Evolutionary conservation across 106 monocot species (phyloP), one percentile per base, ranked within the genome.

Genomic region (Posidonia australis): DNA sequence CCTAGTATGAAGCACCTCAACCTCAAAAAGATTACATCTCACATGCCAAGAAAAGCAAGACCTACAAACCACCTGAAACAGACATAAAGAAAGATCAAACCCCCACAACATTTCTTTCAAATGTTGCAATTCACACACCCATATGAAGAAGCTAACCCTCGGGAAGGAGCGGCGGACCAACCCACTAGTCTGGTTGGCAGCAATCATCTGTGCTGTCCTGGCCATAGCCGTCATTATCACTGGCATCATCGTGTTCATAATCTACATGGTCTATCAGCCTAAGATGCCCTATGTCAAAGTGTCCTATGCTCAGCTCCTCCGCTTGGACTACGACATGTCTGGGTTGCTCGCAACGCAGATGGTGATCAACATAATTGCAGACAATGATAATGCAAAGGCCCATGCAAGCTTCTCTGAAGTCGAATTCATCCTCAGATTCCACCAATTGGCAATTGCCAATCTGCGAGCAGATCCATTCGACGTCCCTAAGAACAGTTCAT

Each of bases 261-360:
- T 93, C 70, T 89, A 84, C 77, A 41, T 82, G 53, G 75, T 80
- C 65, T 82, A 84, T 75, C 79, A 80, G 56, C 94, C 94, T 23
- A 79, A 64, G 68, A 51, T 77, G 44, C 89, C 94, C 16, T 81
- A 70, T 81, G 22, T 94, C 28, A 44, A 48, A 10, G 67, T 89
- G 18, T 22, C 69, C 0, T 21, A 27, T 20, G 84, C 89, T 17
- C 73, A 65, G 46, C 76, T 94, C n/a, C 47, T 74, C 71, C 60
- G 18, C 13, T 78, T 94, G 0, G 56, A 62, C 36, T 90, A 90
- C 51, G 89, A 90, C 74, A 83, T 80, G 49, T 46, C 36, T 0
- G 89, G 94, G 29, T 46, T 62, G 13, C 82, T 90, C 16, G 79
- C 24, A 64, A 60, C 70, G 23, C 58, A 56, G 51, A 62, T 94